A percentile compares a stretch with the other conserved stretches of the same genome.
phyloP scores from a whole-genome alignment of 1,284 basidiomycete genomes.

The Pulveroboletus sp. region DNA sequence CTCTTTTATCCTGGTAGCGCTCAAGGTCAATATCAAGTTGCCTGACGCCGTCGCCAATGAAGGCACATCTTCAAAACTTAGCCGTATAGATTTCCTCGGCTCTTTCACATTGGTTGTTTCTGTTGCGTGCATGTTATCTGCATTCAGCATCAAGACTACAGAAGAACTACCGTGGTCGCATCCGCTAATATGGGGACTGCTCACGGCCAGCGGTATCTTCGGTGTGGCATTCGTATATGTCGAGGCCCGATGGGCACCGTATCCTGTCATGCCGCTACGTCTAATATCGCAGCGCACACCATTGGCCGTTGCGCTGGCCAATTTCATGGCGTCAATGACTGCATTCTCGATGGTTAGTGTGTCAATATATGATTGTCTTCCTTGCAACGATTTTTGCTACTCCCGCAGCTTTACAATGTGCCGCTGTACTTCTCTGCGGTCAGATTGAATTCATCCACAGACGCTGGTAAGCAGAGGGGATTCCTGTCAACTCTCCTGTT shows the following conservation, averaged over 20 bases:
- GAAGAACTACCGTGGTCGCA: constrained; percentile 80
- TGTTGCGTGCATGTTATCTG: constrained; percentile 75
- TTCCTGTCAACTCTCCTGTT: constrained; percentile 4
- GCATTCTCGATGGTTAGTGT: constrained; percentile 78
- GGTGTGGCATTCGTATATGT: constrained; percentile 66
- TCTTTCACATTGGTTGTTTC: constrained; percentile 75
- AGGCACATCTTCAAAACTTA: constrained; percentile 61
- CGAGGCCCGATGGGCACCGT: constrained; percentile 71
- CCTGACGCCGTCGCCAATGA: constrained; percentile 62
- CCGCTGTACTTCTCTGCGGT: constrained; percentile 92
- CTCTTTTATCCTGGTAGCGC: constrained; percentile 66
- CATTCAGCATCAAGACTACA: constrained; percentile 77
- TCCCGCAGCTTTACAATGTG: constrained; percentile 75
- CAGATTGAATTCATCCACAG: constrained; percentile 66
- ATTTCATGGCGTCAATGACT: constrained; percentile 74
- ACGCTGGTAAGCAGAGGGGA: constrained; percentile 55
- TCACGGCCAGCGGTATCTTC: constrained; percentile 56
- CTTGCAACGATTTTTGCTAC: constrained; percentile 1
- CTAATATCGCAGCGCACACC: constrained; percentile 77
- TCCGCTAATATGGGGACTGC: constrained; percentile 66
- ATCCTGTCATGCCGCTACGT: constrained; percentile 84
- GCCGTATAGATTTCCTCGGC: constrained; percentile 82
- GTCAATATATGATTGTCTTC: not conserved
- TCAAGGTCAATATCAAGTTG: constrained; percentile 73
- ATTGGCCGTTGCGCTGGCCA: constrained; percentile 76